Percentiles rank a stretch among this genome's conserved stretches.
Evolutionary conservation across 2,329 filamentous ascomycete species (phyloP).

Genomic region (Xylaria sp.): DNA sequence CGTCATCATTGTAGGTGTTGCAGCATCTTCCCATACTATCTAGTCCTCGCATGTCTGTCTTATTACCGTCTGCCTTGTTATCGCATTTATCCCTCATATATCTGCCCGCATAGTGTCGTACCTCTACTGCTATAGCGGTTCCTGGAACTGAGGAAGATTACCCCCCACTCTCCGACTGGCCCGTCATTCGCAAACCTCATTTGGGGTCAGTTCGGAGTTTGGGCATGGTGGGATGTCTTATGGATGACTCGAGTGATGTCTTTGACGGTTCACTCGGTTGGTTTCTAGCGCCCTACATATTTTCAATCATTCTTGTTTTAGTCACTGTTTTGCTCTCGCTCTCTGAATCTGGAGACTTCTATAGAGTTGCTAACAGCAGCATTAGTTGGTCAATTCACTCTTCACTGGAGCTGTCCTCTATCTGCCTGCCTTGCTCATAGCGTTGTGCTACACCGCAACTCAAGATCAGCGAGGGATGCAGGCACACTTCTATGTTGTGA

Average conservation of each 20-base stretch:
- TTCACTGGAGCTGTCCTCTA: slow-evolving; percentile 60
- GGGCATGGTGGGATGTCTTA: slow-evolving; percentile 78
- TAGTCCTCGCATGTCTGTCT: too few relatives aligned
- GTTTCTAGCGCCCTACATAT: slow-evolving; percentile 69
- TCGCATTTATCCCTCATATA: slow-evolving; percentile 60
- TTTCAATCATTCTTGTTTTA: slow-evolving; percentile 31
- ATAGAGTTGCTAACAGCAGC: slow-evolving; percentile 34
- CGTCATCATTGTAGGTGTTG: slow-evolving; percentile 83
- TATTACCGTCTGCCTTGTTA: too few relatives aligned
- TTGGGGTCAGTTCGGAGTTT: slow-evolving; percentile 67
- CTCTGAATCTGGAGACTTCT: neutral
- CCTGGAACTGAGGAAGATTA: slow-evolving; percentile 83
- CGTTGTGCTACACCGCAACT: slow-evolving; percentile 81
- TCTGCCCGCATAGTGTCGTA: slow-evolving; percentile 76
- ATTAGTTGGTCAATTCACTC: slow-evolving; percentile 57
- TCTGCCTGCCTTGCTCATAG: slow-evolving; percentile 72
- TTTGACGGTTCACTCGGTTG: slow-evolving; percentile 59
- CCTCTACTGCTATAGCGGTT: slow-evolving; percentile 78
- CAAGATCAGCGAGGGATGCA: slow-evolving; percentile 83
- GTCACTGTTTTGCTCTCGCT: slow-evolving; percentile 23
- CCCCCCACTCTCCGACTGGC: slow-evolving; percentile 66
- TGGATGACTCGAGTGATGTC: slow-evolving; percentile 70
- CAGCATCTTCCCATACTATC: too few relatives aligned
- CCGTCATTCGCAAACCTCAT: slow-evolving; percentile 71
- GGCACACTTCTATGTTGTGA: slow-evolving; percentile 80